Conservation (phyloP, 2,329 filamentous ascomycete species). For the Fusarium pseudograminearum region DNA sequence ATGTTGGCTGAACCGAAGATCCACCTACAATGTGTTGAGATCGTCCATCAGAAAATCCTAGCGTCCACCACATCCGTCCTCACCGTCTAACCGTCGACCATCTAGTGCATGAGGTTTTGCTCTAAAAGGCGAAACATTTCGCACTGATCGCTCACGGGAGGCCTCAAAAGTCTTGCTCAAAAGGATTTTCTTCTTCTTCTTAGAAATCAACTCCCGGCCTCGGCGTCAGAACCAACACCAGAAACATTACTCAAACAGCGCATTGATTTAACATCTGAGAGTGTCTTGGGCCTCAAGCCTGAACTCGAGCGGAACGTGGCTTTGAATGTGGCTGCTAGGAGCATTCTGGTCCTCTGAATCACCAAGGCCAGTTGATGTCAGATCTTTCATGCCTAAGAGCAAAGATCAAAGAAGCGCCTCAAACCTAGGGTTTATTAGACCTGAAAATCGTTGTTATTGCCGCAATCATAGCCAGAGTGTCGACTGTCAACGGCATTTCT, state of each 20-base stretch:
- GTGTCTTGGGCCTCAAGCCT: background rate
- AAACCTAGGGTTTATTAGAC: slow-evolving; percentile 2
- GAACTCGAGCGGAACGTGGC: background rate
- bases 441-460: slow-evolving; percentile 1
- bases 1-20: slow-evolving; percentile 17
- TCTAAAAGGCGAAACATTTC: slow-evolving; percentile 13
- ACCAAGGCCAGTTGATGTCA: background rate
- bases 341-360: background rate
- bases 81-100: slow-evolving; percentile 19
- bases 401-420: slow-evolving; percentile 3
- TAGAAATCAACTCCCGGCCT: background rate
- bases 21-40: slow-evolving; percentile 32
- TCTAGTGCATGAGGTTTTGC: slow-evolving; percentile 21
- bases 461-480: background rate
- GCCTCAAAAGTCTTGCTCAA: background rate
- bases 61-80: slow-evolving; percentile 24
- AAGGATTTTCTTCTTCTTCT: background rate
- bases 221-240: background rate
- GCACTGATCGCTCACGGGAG: slow-evolving; percentile 1
- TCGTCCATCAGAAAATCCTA: slow-evolving; percentile 15
- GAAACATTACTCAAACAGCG: background rate
- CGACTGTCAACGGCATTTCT: slow-evolving; percentile 20
- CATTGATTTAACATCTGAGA: background rate
- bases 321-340: slow-evolving; percentile 1
- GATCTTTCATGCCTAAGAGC: background rate